Percentiles rank a stretch among this genome's conserved stretches.
phyloP scores from a whole-genome alignment of 23 red algal genomes.

The Gracilaria vermiculophylla region DNA sequence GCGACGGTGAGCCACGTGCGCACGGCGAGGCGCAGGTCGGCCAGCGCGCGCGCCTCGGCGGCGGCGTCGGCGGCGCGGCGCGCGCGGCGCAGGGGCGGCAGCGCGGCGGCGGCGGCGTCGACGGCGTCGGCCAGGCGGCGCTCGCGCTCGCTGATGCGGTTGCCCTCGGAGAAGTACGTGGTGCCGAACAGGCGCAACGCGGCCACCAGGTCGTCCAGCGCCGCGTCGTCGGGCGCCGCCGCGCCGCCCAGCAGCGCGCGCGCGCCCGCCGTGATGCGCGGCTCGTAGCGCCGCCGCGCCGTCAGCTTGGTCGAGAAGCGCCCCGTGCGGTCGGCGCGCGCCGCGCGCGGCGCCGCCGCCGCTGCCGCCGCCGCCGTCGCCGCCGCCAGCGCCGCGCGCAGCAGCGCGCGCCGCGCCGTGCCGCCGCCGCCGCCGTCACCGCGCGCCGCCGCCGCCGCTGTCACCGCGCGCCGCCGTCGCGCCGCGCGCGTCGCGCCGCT shows the following conservation, averaged over 20 bases:
- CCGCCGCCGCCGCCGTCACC: background rate
- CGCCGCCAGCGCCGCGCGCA: background rate
- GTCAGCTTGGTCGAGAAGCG: conserved; percentile 81
- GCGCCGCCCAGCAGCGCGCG: background rate
- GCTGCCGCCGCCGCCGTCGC: background rate
- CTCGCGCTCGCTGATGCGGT: conserved; percentile 47
- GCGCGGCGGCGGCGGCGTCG: background rate
- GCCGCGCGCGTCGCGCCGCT: no score
- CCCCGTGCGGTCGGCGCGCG: conserved; percentile 71
- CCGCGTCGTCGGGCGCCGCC: background rate
- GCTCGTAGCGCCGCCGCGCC: conserved; percentile 64
- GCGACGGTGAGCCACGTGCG: background rate
- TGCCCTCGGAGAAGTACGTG: conserved; percentile 70
- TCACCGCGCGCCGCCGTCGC: no score
- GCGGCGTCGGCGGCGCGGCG: background rate
- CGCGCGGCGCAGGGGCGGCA: background rate
- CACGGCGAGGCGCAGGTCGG: background rate
- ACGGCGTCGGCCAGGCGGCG: background rate
- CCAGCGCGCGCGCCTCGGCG: background rate
- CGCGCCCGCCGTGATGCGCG: conserved; percentile 43
- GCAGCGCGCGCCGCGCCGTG: background rate
- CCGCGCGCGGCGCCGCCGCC: background rate
- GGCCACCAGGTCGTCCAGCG: background rate
- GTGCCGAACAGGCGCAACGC: conserved; percentile 55
- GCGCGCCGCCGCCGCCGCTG: no score